Percentiles rank a stretch among this genome's conserved stretches.
Conservation (phyloP, 2,329 filamentous ascomycete species). For the Diaporthe citri region DNA sequence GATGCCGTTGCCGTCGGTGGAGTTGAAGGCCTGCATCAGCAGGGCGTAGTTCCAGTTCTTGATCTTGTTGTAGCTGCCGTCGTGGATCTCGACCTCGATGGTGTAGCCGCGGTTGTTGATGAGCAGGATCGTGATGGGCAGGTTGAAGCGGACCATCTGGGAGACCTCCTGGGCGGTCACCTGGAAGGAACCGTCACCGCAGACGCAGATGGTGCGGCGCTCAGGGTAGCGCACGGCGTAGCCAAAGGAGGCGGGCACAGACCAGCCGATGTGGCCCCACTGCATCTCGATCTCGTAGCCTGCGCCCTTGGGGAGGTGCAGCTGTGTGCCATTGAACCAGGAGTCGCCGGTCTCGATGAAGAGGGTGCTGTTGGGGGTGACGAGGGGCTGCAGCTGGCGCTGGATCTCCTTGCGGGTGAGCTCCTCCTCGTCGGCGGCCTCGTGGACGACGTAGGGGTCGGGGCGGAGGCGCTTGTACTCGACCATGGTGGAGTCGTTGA, state of each 20-base stretch:
- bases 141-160: slow-evolving; percentile 51
- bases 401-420: slow-evolving; percentile 46
- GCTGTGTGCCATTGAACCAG: slow-evolving; percentile 48
- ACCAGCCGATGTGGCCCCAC: slow-evolving; percentile 49
- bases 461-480: slow-evolving; percentile 46
- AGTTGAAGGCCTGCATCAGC: slow-evolving; percentile 45
- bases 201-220: slow-evolving; percentile 48
- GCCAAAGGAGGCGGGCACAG: slow-evolving; percentile 46
- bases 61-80: slow-evolving; percentile 49
- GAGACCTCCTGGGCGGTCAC: slow-evolving; percentile 53
- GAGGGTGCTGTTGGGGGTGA: slow-evolving; percentile 42
- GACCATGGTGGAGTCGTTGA: slow-evolving; percentile 45
- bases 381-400: slow-evolving; percentile 44
- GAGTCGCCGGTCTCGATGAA: slow-evolving; percentile 48
- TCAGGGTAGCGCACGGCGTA: slow-evolving; percentile 44
- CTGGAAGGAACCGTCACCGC: slow-evolving; percentile 53
- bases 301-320: slow-evolving; percentile 44
- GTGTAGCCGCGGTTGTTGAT: slow-evolving; percentile 55
- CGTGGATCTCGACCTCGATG: slow-evolving; percentile 55
- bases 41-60: slow-evolving; percentile 50
- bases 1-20: slow-evolving; percentile 43
- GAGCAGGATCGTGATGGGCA: slow-evolving; percentile 50
- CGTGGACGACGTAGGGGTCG: slow-evolving; percentile 41
- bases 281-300: slow-evolving; percentile 49
- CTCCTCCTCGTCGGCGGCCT: slow-evolving; percentile 37